These are phyloP conservation scores for Leccinum arenicola DNA, from an alignment of 768 basidiomycete species.

Conservation along the genomic window DNA sequence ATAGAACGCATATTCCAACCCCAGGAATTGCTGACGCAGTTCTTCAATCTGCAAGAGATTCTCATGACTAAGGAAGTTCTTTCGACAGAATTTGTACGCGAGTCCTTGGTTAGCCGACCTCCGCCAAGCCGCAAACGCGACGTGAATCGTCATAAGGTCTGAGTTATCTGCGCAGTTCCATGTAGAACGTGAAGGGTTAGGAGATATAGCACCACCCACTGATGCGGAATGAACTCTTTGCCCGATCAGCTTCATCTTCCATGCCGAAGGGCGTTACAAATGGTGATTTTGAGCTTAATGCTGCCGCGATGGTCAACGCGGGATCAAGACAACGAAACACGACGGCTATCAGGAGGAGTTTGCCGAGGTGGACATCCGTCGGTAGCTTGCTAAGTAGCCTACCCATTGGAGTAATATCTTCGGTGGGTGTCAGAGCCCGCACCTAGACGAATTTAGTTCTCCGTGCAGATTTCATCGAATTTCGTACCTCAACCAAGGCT, in stretches of 20 bases:
- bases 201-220: constrained; percentile 44
- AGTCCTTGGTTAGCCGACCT: constrained; percentile 57
- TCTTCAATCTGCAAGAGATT: constrained; percentile 97
- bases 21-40: constrained; percentile 84
- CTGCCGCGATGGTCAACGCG: constrained; percentile 93
- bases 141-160: constrained; percentile 91
- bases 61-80: constrained; percentile 83
- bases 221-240: constrained; percentile 74
- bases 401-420: constrained; percentile 96
- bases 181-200: constrained; percentile 1
- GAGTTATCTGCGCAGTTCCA: constrained; percentile 65
- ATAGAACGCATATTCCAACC: constrained; percentile 36
- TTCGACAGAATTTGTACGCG: constrained; percentile 75
- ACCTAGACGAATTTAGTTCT: constrained; percentile 45
- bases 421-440: constrained; percentile 75
- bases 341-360: constrained; percentile 83
- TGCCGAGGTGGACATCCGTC: constrained; percentile 93
- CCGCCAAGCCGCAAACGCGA: constrained; percentile 87
- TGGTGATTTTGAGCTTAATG: constrained; percentile 89
- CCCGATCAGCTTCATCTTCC: constrained; percentile 82
- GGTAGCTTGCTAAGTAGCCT: constrained; percentile 86
- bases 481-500: constrained; percentile 79
- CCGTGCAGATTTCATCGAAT: not conserved
- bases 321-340: constrained; percentile 91
- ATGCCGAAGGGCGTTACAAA: constrained; percentile 87